These are phyloP conservation scores for Diaporthe capsici DNA, from an alignment of 2,329 filamentous ascomycete genomes.

Conservation along the genomic window DNA sequence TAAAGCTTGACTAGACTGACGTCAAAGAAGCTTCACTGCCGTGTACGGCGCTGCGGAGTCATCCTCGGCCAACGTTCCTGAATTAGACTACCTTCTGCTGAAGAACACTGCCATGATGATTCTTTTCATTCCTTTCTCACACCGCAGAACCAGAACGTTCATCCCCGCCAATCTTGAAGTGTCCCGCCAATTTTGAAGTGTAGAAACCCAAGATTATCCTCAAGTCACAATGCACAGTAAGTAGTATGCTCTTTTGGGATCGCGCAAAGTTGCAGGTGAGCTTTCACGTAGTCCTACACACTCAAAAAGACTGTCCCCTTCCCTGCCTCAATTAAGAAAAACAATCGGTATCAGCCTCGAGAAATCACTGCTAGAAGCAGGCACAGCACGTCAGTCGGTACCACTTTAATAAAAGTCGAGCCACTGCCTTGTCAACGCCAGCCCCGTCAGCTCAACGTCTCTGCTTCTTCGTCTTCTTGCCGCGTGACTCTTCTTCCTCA, in stretches of 20 bases:
- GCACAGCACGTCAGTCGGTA: neutral
- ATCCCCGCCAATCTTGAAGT: neutral
- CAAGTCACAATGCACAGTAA: neutral
- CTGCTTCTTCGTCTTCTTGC: slow-evolving; percentile 75
- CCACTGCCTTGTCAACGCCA: neutral
- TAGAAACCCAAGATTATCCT: neutral
- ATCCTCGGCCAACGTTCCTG: neutral
- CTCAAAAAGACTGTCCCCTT: slow-evolving; percentile 1
- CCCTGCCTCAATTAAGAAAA: neutral
- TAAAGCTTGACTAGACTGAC: neutral
- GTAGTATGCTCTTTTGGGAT: neutral
- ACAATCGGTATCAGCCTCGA: neutral
- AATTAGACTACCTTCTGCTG: slow-evolving; percentile 9
- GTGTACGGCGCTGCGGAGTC: neutral
- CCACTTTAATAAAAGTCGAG: too few species aligned
- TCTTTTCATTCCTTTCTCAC: neutral
- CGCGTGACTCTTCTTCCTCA: slow-evolving; percentile 83
- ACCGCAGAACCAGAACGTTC: neutral
- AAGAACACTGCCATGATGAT: neutral
- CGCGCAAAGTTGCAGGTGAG: slow-evolving; percentile 6
- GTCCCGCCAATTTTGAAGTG: neutral
- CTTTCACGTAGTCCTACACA: slow-evolving; percentile 31
- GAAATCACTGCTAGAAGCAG: neutral
- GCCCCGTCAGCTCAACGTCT: slow-evolving; percentile 13
- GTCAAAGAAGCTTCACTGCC: neutral